Percentiles rank a stretch among this genome's conserved stretches.
Evolutionary conservation across 257 asterid species (phyloP).

Genomic region (Fraxinus anomala): DNA sequence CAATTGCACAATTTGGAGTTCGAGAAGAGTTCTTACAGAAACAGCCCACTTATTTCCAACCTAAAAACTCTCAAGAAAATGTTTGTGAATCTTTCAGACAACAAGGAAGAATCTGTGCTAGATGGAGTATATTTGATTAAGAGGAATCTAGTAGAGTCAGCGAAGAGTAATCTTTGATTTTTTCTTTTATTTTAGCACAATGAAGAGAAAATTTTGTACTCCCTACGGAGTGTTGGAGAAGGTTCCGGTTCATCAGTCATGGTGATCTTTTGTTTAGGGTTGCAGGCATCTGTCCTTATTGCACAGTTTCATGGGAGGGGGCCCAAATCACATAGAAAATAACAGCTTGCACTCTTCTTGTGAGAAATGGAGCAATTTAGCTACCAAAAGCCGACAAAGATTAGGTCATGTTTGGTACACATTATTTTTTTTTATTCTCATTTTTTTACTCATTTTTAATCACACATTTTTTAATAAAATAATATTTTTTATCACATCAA

Average conservation of each 20-base stretch:
- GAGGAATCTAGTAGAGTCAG: slow-evolving; percentile 28
- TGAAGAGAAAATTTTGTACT: background rate
- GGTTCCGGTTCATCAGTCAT: slow-evolving; percentile 4
- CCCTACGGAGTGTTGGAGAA: background rate
- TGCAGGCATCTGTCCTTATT: background rate
- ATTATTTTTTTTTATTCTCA: too few species aligned
- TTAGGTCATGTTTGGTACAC: too few species aligned
- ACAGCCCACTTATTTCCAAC: background rate
- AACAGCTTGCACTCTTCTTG: background rate
- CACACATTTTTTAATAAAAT: too few species aligned
- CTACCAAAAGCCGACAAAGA: background rate
- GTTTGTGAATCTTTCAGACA: slow-evolving; percentile 11
- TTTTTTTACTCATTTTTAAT: too few species aligned
- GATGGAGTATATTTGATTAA: background rate
- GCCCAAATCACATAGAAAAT: background rate
- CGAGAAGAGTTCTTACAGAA: too few species aligned
- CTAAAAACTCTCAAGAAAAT: background rate
- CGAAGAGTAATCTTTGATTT: background rate
- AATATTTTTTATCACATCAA: too few species aligned
- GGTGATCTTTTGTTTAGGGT: background rate
- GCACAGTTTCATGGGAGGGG: background rate
- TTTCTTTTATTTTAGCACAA: background rate
- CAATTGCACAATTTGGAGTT: background rate
- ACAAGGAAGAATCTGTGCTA: background rate
- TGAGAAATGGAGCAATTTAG: background rate